Percentiles rank a stretch among this genome's conserved stretches.
phyloP scores from a whole-genome alignment of 2,329 filamentous ascomycete genomes.

The Ilyonectria destructans region DNA sequence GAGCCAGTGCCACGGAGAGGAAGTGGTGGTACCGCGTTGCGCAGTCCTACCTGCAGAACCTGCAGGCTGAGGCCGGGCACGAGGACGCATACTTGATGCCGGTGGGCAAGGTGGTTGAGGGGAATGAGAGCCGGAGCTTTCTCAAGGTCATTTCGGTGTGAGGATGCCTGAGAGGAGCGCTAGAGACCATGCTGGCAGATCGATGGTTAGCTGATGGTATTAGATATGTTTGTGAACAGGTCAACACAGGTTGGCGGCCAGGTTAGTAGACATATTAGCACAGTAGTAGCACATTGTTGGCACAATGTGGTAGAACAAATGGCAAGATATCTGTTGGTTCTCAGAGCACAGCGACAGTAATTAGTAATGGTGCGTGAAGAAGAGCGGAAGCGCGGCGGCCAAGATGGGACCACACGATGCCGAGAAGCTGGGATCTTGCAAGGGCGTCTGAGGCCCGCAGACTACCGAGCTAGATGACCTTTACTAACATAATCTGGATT shows the following conservation, averaged over 20 bases:
- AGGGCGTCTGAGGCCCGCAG: slow-evolving; percentile 8
- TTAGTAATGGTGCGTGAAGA: slow-evolving; percentile 36
- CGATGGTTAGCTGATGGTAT: not conserved
- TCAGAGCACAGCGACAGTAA: not conserved
- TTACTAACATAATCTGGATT: slow-evolving; percentile 37
- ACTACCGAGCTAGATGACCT: slow-evolving; percentile 39
- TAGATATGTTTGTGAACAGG: not conserved
- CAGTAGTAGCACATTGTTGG: not conserved
- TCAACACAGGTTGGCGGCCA: not conserved
- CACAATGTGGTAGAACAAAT: not conserved
- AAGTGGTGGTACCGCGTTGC: slow-evolving; percentile 73
- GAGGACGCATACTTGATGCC: slow-evolving; percentile 62
- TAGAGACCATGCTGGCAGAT: not conserved
- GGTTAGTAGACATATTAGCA: not conserved
- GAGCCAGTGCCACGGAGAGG: slow-evolving; percentile 73
- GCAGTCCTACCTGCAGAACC: slow-evolving; percentile 68
- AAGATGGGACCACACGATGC: slow-evolving; percentile 33
- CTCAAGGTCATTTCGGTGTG: slow-evolving; percentile 60
- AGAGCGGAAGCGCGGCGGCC: slow-evolving; percentile 38
- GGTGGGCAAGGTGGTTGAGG: slow-evolving; percentile 72
- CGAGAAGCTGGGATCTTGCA: slow-evolving; percentile 15
- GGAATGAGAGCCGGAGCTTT: slow-evolving; percentile 70
- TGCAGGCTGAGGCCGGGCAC: slow-evolving; percentile 54
- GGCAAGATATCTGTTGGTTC: not conserved
- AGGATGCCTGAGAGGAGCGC: not conserved